Evolutionary conservation across 805 yeast species (phyloP), one percentile per base, ranked within the genome.

Genomic region (Yamadazyma laniorum): DNA sequence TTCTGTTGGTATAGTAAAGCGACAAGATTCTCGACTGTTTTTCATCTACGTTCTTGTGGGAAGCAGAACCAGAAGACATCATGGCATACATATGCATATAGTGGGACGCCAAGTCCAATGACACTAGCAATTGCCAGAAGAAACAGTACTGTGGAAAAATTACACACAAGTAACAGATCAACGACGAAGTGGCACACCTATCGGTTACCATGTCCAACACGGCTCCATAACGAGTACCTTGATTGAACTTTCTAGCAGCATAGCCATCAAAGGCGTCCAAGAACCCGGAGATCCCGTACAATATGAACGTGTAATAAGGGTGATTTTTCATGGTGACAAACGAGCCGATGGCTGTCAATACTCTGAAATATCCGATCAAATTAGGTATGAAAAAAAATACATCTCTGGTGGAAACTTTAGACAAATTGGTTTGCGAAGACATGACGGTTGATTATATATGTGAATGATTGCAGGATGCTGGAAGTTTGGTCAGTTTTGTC

Each of bases 41-140:
- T 52, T 79, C 74, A 39, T 79, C 83, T 39, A 95, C 84, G 45
- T 77, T 75, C 70, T 93, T 93, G 66, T 93, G 99, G 29, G 90
- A 79, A 7, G 75, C 59, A 3, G 85, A 80, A 14, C 98, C 98
- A 26, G 80, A 69, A 37, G 81, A 74, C 51, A 90, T 69, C 66
- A 88, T 85, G 29, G 98, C 96, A 61, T 90, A 90, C 99, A 93
- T 93, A 67, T 93, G 99, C 85, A 93, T 86, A 67, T 93, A 93
- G 60, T 93, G 99, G 36, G 95, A 85, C 2, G 97, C 89, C 52
- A 93, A 74, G 49, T 85, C 95, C 51, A 93, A 70, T 8, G 95
- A 84, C 35, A 90, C 80, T 50, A 93, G 71, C 18, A 86, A 51
- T 66, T 93, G 99, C 81, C 91, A 90, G 6, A 80, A 48, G 9